phyloP scores from a whole-genome alignment of 768 basidiomycete genomes.

The Tubosaeta sp. region DNA sequence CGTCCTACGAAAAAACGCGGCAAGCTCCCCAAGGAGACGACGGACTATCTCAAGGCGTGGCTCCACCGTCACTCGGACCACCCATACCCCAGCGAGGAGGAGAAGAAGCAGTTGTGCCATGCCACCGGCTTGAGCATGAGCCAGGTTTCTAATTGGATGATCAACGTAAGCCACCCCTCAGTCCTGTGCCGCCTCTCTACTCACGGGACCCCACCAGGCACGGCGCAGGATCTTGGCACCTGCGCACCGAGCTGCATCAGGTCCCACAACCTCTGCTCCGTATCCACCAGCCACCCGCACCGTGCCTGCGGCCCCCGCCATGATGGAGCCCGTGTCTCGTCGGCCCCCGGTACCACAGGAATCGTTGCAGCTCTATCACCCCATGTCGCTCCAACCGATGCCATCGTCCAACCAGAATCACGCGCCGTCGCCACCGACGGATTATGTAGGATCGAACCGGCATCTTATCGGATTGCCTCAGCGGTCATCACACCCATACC shows the following conservation, averaged over 20 bases:
- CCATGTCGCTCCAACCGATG: slow-evolving; percentile 67
- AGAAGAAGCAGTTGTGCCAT: slow-evolving; percentile 85
- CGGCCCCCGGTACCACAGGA: slow-evolving; percentile 69
- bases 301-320: slow-evolving; percentile 16
- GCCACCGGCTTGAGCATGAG: slow-evolving; percentile 84
- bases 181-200: slow-evolving; percentile 8
- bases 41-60: slow-evolving; percentile 87
- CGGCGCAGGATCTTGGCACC: slow-evolving; percentile 80
- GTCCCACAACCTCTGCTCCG: slow-evolving; percentile 74
- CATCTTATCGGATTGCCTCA: slow-evolving; percentile 44
- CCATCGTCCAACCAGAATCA: slow-evolving; percentile 30
- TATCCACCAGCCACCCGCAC: slow-evolving; percentile 48
- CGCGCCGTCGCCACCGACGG: slow-evolving; percentile 30
- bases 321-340: slow-evolving; percentile 42
- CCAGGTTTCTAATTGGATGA: slow-evolving; percentile 94
- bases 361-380: slow-evolving; percentile 70
- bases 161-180: slow-evolving; percentile 55
- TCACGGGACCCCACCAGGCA: slow-evolving; percentile 45
- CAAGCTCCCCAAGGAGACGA: slow-evolving; percentile 87
- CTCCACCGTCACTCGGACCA: slow-evolving; percentile 84
- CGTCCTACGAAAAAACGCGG: slow-evolving; percentile 79
- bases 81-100: slow-evolving; percentile 85
- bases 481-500: slow-evolving; percentile 30
- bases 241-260: slow-evolving; percentile 69
- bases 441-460: slow-evolving; percentile 41